phyloP scores from a whole-genome alignment of 2,329 filamentous ascomycete genomes.

The Fusarium secorum region DNA sequence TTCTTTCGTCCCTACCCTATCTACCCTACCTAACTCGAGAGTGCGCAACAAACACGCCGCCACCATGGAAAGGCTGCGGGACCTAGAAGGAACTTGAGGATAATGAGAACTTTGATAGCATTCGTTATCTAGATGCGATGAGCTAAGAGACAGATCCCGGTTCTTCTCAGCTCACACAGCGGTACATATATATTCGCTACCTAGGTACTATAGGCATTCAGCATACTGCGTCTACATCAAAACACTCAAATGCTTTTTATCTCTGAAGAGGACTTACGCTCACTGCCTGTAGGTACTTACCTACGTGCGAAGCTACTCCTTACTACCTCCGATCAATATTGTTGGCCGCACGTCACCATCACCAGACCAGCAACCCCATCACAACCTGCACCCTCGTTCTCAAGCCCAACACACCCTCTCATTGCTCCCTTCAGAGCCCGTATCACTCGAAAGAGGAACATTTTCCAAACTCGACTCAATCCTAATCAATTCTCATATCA shows the following conservation, averaged over 20 bases:
- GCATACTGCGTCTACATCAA: neutral
- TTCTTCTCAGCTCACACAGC: neutral
- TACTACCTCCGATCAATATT: neutral
- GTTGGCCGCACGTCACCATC: conserved; percentile 21
- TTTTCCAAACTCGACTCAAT: neutral
- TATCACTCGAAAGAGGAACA: neutral
- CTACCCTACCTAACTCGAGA: neutral
- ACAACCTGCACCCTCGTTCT: conserved; percentile 8
- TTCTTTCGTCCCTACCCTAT: neutral
- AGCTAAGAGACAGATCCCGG: neutral
- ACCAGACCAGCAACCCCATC: conserved; percentile 29
- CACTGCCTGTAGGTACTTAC: neutral
- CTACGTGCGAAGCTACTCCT: neutral
- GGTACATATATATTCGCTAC: neutral
- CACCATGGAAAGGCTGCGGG: conserved; percentile 11
- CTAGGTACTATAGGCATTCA: neutral
- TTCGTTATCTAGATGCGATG: neutral
- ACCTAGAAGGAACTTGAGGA: neutral
- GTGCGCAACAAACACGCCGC: conserved; percentile 11
- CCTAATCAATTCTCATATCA: neutral
- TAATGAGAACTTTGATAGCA: neutral
- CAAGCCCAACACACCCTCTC: conserved; percentile 21
- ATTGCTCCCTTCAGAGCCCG: neutral
- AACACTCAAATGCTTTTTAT: neutral
- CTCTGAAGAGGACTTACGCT: neutral